Conservation (phyloP, 441 rosid species). For the Aquilaria agallochum region DNA sequence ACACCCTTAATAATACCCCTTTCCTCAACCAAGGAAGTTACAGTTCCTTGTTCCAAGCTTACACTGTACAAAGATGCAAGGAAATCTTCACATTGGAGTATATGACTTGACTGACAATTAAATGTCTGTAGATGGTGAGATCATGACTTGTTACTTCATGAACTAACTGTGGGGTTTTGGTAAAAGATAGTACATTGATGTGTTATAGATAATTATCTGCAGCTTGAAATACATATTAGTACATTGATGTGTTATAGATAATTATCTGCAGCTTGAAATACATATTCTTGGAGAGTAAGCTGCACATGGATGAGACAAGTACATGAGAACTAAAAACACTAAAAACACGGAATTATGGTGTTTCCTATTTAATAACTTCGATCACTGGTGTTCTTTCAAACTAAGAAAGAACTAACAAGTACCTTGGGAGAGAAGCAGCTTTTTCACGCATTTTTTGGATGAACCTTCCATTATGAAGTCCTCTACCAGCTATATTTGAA, state of each 20-base stretch:
- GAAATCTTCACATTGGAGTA: background rate
- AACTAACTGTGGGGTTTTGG: background rate
- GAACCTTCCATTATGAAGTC: slow-evolving; percentile 18
- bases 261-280: background rate
- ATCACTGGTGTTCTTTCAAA: background rate
- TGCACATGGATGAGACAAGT: no score
- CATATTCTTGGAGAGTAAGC: background rate
- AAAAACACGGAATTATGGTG: no score
- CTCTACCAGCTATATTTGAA: slow-evolving; percentile 12
- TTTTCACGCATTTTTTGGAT: slow-evolving; percentile 15
- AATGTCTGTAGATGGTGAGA: background rate
- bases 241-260: no score
- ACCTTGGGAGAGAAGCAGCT: slow-evolving; percentile 18
- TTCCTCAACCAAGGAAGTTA: slow-evolving; percentile 14
- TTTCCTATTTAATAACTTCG: no score
- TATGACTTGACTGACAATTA: background rate
- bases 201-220: no score
- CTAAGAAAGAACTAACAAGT: background rate
- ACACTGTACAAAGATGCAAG: slow-evolving; percentile 8
- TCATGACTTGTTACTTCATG: background rate
- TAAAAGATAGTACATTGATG: background rate
- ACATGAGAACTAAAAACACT: no score
- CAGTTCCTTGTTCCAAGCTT: slow-evolving; percentile 16
- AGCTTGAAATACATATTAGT: background rate
- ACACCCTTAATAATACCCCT: slow-evolving; percentile 14